A percentile compares a stretch with the other conserved stretches of the same genome.
These are phyloP conservation scores for Phytophthora multivora DNA, from an alignment of 352 stramenopile genomes.

Conservation along the genomic window DNA sequence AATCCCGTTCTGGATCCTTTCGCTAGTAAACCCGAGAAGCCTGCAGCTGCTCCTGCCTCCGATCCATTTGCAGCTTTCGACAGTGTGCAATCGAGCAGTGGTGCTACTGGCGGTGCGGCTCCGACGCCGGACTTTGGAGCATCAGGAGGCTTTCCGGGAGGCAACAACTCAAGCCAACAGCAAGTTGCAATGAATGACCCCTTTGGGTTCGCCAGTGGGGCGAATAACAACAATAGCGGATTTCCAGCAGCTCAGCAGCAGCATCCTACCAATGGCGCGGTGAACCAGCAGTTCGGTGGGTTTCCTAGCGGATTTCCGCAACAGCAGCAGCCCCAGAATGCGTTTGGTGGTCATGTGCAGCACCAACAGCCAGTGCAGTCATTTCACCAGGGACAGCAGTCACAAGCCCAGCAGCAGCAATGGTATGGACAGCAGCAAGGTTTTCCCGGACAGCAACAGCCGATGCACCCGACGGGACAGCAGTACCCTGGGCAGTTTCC, in stretches of 20 bases:
- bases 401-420: constrained; percentile 46
- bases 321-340: constrained; percentile 31
- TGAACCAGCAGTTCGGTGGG: constrained; percentile 24
- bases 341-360: constrained; percentile 35
- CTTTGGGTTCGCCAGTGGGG: constrained; percentile 51
- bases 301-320: constrained; percentile 31
- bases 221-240: constrained; percentile 34
- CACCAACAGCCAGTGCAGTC: constrained; percentile 44
- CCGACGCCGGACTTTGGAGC: constrained; percentile 27
- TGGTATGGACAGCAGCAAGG: constrained; percentile 43
- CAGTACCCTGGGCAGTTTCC: constrained; percentile 42
- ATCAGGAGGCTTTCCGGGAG: constrained; percentile 12
- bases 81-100: constrained; percentile 34
- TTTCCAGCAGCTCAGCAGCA: constrained; percentile 36
- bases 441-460: constrained; percentile 36
- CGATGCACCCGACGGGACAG: constrained; percentile 30
- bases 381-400: constrained; percentile 36
- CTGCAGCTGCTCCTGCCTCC: constrained; percentile 12
- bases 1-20: constrained; percentile 41
- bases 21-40: constrained; percentile 16
- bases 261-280: constrained; percentile 3
- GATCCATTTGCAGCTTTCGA: constrained; percentile 80
- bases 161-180: constrained; percentile 19
- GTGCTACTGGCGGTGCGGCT: constrained; percentile 3
- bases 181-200: constrained; percentile 43